These are phyloP conservation scores for Erodium moschatum DNA, from an alignment of 441 rosid species.

Conservation along the genomic window DNA sequence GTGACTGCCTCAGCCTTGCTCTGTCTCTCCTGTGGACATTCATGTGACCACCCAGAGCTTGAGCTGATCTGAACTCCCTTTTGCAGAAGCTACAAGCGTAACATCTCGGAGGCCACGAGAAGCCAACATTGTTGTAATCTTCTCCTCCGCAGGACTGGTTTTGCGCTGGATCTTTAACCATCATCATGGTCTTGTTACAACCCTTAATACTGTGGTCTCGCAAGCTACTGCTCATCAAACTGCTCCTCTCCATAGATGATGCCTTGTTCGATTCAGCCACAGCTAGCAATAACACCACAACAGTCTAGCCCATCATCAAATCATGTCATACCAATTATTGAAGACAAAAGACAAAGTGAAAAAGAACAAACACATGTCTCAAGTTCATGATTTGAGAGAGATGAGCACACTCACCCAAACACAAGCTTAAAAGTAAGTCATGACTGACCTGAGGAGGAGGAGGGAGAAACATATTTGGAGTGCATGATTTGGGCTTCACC, in stretches of 20 bases:
- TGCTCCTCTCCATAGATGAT: too few relatives aligned
- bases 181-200: too few relatives aligned
- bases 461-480: too few relatives aligned
- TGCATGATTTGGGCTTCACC: too few relatives aligned
- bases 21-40: constrained; percentile 88
- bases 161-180: too few relatives aligned
- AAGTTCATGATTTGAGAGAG: background rate
- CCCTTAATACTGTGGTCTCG: too few relatives aligned
- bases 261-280: too few relatives aligned
- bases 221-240: too few relatives aligned
- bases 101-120: constrained; percentile 80
- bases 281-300: too few relatives aligned
- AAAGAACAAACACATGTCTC: too few relatives aligned
- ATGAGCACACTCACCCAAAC: too few relatives aligned
- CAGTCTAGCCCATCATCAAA: too few relatives aligned
- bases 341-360: background rate
- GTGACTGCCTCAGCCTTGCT: constrained; percentile 64
- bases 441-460: background rate
- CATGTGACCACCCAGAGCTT: constrained; percentile 97
- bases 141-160: background rate
- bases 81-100: constrained; percentile 21
- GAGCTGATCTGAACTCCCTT: constrained; percentile 79
- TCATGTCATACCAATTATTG: background rate
- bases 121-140: constrained; percentile 22
- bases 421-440: background rate